These are phyloP conservation scores for Pythium brassicae DNA, from an alignment of 352 stramenopile species.

Conservation along the genomic window DNA sequence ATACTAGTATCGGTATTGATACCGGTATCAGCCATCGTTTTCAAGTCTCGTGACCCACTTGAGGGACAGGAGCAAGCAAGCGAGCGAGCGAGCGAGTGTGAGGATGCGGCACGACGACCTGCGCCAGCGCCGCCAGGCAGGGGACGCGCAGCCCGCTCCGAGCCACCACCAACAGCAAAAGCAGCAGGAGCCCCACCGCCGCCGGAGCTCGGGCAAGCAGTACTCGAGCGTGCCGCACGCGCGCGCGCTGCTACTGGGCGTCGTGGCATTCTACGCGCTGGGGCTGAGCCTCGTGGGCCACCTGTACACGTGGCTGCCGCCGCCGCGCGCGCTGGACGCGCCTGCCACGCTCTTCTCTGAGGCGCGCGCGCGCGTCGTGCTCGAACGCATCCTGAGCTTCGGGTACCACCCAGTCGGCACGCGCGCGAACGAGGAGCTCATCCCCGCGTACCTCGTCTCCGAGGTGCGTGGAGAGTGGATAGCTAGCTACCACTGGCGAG, in stretches of 20 bases:
- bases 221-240: conserved; percentile 13
- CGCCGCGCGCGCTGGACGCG: conserved; percentile 31
- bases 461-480: no score
- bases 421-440: conserved; percentile 60
- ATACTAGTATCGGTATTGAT: background rate
- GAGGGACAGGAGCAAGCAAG: no score
- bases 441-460: conserved; percentile 45
- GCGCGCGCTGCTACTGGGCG: conserved; percentile 25
- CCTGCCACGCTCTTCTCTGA: conserved; percentile 43
- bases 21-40: background rate
- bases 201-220: conserved; percentile 4
- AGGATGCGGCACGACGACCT: background rate
- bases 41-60: no score
- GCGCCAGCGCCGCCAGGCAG: conserved; percentile 6
- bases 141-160: background rate
- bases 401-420: conserved; percentile 64
- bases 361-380: conserved; percentile 42
- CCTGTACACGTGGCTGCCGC: conserved; percentile 54
- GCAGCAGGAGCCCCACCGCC: background rate
- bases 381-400: conserved; percentile 71
- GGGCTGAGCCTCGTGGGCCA: conserved; percentile 31
- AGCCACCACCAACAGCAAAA: background rate
- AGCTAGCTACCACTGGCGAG: no score
- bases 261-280: conserved; percentile 39
- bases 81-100: background rate